phyloP scores from a whole-genome alignment of 495 filamentous ascomycete species.

The Talaromyces adpressus region DNA sequence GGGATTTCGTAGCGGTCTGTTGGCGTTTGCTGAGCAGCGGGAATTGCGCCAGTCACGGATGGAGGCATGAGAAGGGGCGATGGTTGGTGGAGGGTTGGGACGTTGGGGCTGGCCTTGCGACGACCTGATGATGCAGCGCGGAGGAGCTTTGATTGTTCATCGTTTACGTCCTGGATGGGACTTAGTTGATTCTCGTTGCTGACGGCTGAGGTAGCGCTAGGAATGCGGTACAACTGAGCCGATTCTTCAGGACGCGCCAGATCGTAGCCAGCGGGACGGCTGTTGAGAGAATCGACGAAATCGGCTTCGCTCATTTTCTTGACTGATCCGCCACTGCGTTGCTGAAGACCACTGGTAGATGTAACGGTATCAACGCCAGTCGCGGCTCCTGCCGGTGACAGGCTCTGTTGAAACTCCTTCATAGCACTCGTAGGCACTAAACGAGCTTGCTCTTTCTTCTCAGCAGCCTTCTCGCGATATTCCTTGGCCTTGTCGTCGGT shows the following conservation, averaged over 20 bases:
- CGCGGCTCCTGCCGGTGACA: slow-evolving; percentile 19
- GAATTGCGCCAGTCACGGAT: slow-evolving; percentile 14
- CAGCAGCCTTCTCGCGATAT: slow-evolving; percentile 50
- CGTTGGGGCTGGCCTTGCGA: slow-evolving; percentile 20
- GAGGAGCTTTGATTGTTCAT: slow-evolving; percentile 18
- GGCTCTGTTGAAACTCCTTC: slow-evolving; percentile 2
- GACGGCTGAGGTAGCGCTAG: slow-evolving; percentile 16
- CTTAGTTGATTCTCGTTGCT: slow-evolving; percentile 17
- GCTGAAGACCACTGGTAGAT: slow-evolving; percentile 17
- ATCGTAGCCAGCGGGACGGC: slow-evolving; percentile 34
- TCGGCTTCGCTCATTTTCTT: slow-evolving; percentile 30
- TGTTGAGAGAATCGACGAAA: slow-evolving; percentile 37
- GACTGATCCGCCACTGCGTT: slow-evolving; percentile 26
- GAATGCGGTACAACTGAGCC: slow-evolving; percentile 23
- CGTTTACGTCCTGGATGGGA: slow-evolving; percentile 16
- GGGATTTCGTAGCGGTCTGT: slow-evolving; percentile 8
- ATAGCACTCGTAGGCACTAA: slow-evolving; percentile 42
- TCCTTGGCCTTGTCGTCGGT: slow-evolving; percentile 54
- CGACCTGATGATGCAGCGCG: slow-evolving; percentile 35
- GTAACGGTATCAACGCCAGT: slow-evolving; percentile 29
- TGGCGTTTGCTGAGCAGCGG: slow-evolving; percentile 13
- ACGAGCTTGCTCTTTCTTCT: slow-evolving; percentile 55
- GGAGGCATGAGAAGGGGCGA: slow-evolving; percentile 17
- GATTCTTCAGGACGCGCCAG: slow-evolving; percentile 24
- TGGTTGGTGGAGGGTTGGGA: background rate